phyloP scores from a whole-genome alignment of 164 flowering plant species.

The Paratinospora sagittata region DNA sequence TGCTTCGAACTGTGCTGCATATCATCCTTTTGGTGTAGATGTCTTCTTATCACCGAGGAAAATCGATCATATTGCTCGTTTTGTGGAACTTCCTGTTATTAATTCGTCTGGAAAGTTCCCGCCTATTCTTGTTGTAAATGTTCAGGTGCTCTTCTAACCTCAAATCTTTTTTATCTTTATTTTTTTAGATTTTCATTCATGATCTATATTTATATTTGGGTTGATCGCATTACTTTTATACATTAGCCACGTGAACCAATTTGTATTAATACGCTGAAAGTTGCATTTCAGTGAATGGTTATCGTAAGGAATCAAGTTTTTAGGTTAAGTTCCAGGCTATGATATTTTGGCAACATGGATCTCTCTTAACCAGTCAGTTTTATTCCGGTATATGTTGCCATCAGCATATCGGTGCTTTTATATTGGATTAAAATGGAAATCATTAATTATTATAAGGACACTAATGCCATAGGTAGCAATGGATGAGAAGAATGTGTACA shows the following conservation, averaged over 20 bases:
- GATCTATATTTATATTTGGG: background rate
- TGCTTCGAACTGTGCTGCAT: conserved; percentile 71
- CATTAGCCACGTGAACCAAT: background rate
- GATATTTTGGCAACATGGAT: no score
- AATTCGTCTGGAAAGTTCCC: conserved; percentile 58
- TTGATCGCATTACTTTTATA: background rate
- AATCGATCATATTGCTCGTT: conserved; percentile 80
- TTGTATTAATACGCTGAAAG: background rate
- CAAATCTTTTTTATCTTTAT: background rate
- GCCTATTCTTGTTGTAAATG: conserved; percentile 85
- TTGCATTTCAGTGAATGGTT: background rate
- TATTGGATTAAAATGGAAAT: no score
- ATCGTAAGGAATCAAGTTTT: no score
- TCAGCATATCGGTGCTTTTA: no score
- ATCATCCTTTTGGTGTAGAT: conserved; percentile 90
- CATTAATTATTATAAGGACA: no score
- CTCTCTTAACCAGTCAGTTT: no score
- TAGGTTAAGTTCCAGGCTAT: no score
- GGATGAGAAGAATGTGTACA: no score
- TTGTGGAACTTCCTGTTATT: conserved; percentile 70
- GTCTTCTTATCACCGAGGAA: conserved; percentile 68
- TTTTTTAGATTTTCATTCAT: conserved; percentile 8
- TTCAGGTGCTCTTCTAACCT: conserved; percentile 54
- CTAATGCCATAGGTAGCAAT: no score
- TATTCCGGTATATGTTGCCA: no score